Conservation (phyloP, 768 basidiomycete species). For the Dioszegia aurantiaca region DNA sequence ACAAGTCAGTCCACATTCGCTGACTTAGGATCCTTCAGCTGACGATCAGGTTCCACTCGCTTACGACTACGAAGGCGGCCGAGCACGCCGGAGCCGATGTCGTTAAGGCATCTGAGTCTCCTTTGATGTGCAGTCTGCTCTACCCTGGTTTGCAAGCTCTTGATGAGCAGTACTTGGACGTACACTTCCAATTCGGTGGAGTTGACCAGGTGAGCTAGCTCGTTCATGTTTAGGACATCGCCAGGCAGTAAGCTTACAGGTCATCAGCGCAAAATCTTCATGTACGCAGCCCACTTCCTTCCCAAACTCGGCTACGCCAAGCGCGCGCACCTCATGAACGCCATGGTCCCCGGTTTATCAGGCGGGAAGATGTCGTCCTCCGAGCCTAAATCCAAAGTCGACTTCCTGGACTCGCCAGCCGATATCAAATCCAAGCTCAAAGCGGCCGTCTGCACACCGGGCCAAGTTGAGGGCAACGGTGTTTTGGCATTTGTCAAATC, state of each 20-base stretch:
- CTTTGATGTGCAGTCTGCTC: constrained; percentile 81
- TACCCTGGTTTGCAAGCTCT: constrained; percentile 96
- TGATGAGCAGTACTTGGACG: constrained; percentile 92
- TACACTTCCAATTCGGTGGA: constrained; percentile 97
- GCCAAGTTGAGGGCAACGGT: constrained; percentile 82
- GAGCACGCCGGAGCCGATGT: constrained; percentile 99
- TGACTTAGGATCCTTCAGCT: background rate
- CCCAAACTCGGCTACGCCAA: constrained; percentile 88
- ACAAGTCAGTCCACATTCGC: constrained; percentile 55
- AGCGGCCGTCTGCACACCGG: constrained; percentile 89
- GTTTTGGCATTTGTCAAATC: constrained; percentile 77
- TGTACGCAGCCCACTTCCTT: constrained; percentile 92
- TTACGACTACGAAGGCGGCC: constrained; percentile 90
- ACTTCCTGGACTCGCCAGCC: constrained; percentile 86
- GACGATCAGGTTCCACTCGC: constrained; percentile 64
- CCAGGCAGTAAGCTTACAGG: constrained; percentile 6
- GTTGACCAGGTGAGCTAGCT: constrained; percentile 75
- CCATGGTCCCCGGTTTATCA: constrained; percentile 90
- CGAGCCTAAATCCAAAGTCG: constrained; percentile 96
- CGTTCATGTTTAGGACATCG: background rate
- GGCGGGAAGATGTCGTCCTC: constrained; percentile 99
- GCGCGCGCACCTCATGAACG: constrained; percentile 96
- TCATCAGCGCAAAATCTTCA: constrained; percentile 92
- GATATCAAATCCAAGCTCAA: constrained; percentile 84
- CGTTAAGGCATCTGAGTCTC: constrained; percentile 93